These are phyloP conservation scores for Serendipita vermifera DNA, from an alignment of 768 basidiomycete species.

Conservation along the genomic window DNA sequence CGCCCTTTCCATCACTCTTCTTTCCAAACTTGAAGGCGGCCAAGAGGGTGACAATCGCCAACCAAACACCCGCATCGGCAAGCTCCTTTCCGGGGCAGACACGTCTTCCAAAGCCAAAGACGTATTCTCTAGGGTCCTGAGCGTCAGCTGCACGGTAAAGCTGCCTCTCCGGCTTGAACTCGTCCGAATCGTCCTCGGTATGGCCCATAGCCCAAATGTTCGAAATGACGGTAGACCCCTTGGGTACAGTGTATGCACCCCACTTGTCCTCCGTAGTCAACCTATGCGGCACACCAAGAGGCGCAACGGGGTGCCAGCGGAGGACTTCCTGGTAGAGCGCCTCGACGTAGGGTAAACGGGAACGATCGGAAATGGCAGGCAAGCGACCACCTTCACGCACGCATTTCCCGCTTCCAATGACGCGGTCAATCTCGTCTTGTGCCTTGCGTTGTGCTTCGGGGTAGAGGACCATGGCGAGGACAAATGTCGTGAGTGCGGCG, in stretches of 20 bases:
- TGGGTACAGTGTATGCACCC: constrained; percentile 33
- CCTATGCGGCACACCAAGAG: constrained; percentile 42
- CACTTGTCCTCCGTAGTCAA: constrained; percentile 37
- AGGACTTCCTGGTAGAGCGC: constrained; percentile 24
- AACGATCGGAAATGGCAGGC: constrained; percentile 24
- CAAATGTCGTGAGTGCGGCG: constrained; percentile 15
- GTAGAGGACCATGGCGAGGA: constrained; percentile 11
- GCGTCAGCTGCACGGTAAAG: background rate
- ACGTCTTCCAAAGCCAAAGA: constrained; percentile 18
- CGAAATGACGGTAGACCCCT: constrained; percentile 22
- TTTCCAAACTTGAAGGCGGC: constrained; percentile 35
- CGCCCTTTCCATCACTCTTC: constrained; percentile 30
- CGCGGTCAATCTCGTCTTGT: constrained; percentile 22
- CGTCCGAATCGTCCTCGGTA: constrained; percentile 11
- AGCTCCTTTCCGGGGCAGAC: constrained; percentile 44
- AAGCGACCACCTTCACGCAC: constrained; percentile 17
- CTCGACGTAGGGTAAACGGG: constrained; percentile 27
- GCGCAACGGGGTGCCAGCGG: constrained; percentile 26
- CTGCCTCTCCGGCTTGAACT: constrained; percentile 12
- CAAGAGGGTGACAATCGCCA: constrained; percentile 32
- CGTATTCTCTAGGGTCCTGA: background rate
- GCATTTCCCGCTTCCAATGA: no score
- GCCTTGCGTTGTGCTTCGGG: constrained; percentile 21
- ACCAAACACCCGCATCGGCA: constrained; percentile 36
- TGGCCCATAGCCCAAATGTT: constrained; percentile 15